Base-by-base conservation (phyloP, 75 land plant species). In the Pinus tabuliformis region DNA sequence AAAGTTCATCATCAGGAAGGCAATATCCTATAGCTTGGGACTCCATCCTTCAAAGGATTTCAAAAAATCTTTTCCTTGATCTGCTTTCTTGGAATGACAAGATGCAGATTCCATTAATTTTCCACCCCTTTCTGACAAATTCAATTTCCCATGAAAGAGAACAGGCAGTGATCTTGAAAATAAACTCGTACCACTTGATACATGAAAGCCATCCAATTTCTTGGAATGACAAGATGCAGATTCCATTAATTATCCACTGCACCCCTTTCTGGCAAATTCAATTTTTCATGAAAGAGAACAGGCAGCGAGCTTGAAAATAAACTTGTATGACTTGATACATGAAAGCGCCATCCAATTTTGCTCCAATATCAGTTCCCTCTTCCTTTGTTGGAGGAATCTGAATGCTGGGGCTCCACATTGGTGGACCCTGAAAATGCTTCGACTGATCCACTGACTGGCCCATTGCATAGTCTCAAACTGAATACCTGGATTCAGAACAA, bases 1-100 rank as follows among this genome's bases (percentile, higher is more conserved):
- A 63, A 59, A 97, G 95, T 52, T 93, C 99, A 65, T 94, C 93
- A 85, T 91, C 98, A 73, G 99, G 99, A 63, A 97, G 91, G 57
- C 89, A 82, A 75, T 73, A 86, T 58, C 88, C 96, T 74, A 86
- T 81, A 5, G 85, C 81, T 56, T 85, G 87, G 45, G 76, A 74
- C 57, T 81, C 92, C 26, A 86, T 21, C 12, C 87, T 93, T 73
- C 56, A 58, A 73, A 73, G 30, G 20, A 58, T 6, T 73, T 86
- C 91, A 72, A 75, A 21, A 22, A 58, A 61, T 71, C 76, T 59
- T 78, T 75, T 58, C 39, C 77, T 17, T 75, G 58, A 56, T 52
- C 54, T 73, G 54, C 22, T 56, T 52, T 20, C 54, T 26, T 73
- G 17, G 54, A 11, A 13, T 73, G 74, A 56, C 58, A 73, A 28